Evolutionary conservation across 176 grass and related monocot genomes (phyloP).

Genomic region (Musa acuminata): DNA sequence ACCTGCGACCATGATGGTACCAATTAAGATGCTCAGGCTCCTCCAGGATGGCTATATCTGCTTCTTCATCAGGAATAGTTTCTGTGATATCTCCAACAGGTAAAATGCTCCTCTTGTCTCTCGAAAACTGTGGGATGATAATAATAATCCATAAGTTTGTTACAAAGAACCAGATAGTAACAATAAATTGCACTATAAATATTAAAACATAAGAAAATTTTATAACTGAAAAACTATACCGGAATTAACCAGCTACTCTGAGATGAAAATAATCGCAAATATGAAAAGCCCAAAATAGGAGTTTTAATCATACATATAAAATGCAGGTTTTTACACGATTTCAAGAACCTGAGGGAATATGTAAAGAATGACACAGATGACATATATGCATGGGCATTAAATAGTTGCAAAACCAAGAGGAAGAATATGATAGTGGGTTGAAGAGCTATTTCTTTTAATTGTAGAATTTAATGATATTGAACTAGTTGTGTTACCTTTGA

Average conservation of each 20-base stretch:
- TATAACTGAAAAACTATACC: not conserved
- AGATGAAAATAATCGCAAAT: not conserved
- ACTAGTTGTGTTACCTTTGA: conserved; percentile 48
- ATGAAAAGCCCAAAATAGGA: not conserved
- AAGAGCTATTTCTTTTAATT: not conserved
- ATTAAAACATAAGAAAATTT: not conserved
- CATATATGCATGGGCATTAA: not conserved
- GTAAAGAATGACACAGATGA: not conserved
- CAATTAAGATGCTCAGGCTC: conserved; percentile 95
- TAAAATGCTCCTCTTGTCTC: conserved; percentile 85
- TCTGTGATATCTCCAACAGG: conserved; percentile 81
- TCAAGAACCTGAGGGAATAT: not conserved
- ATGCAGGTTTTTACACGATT: not conserved
- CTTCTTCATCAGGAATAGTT: conserved; percentile 71
- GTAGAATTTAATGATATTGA: not conserved
- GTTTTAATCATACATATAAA: not conserved
- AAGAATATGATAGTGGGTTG: not conserved
- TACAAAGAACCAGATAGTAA: conserved; percentile 1
- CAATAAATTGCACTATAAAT: not conserved
- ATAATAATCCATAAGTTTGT: conserved; percentile 1
- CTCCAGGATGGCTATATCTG: conserved; percentile 85
- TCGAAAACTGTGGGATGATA: conserved; percentile 54
- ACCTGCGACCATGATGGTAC: conserved; percentile 85
- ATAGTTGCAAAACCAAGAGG: not conserved
- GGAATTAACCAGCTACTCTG: not conserved